Evolutionary conservation across 1,139 yeast species (phyloP).

Genomic region (Nadsonia starkeyi-henricii): DNA sequence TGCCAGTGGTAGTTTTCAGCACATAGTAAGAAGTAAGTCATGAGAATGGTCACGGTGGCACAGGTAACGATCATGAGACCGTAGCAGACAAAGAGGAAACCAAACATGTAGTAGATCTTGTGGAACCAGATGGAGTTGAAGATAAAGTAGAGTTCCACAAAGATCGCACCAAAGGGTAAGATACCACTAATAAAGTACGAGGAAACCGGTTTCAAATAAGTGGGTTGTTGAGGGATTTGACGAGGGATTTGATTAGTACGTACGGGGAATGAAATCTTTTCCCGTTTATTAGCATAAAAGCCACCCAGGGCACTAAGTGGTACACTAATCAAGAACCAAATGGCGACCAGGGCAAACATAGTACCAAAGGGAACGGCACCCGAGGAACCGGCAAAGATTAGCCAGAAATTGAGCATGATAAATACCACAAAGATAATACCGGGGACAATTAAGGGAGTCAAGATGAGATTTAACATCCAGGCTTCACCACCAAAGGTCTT

Average conservation of each 20-base stretch:
- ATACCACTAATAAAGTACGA: conserved; percentile 70
- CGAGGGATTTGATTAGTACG: conserved; percentile 85
- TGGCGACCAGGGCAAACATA: conserved; percentile 60
- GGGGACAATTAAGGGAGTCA: conserved; percentile 80
- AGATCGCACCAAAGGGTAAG: conserved; percentile 89
- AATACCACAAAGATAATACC: conserved; percentile 54
- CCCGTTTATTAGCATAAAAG: conserved; percentile 55
- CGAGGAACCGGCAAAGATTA: conserved; percentile 66
- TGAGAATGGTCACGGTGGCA: conserved; percentile 61
- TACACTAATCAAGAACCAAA: conserved; percentile 78
- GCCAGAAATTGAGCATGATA: conserved; percentile 63
- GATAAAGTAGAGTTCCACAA: conserved; percentile 83
- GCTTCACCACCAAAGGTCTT: conserved; percentile 84
- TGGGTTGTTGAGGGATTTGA: conserved; percentile 85
- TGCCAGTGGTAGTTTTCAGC: conserved; percentile 95
- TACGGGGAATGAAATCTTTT: conserved; percentile 53
- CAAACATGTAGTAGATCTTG: conserved; percentile 92
- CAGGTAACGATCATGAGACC: conserved; percentile 72
- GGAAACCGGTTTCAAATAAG: conserved; percentile 59
- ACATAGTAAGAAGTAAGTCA: conserved; percentile 76
- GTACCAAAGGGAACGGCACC: conserved; percentile 95
- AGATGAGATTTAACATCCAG: conserved; percentile 73
- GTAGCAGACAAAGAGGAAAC: conserved; percentile 83
- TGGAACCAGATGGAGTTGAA: conserved; percentile 89
- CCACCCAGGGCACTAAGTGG: conserved; percentile 81